These are phyloP conservation scores for Termitomyces sp. DNA, from an alignment of 1,284 basidiomycete species.

Conservation along the genomic window DNA sequence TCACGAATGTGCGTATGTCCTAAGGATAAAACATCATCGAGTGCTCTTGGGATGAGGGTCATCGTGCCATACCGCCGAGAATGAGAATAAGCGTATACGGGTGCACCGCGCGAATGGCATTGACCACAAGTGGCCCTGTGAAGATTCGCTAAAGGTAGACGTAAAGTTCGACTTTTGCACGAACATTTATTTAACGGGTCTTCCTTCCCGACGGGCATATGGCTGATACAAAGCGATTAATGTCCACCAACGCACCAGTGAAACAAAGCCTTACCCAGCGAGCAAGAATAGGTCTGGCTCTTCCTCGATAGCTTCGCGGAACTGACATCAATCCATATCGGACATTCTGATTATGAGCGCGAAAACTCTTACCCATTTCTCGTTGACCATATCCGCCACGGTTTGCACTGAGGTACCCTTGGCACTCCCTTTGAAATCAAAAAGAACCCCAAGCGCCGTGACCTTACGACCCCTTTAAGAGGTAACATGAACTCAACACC, in stretches of 20 bases:
- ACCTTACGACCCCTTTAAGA: conserved; percentile 58
- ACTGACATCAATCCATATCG: conserved; percentile 37
- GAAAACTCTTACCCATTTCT: conserved; percentile 50
- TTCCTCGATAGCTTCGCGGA: conserved; percentile 71
- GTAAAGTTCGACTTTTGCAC: neutral
- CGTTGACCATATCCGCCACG: conserved; percentile 71
- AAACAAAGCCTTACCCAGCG: conserved; percentile 44
- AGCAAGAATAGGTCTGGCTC: conserved; percentile 80
- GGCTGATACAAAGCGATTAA: conserved; percentile 31
- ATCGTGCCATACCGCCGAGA: conserved; percentile 52
- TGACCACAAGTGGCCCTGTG: conserved; percentile 63
- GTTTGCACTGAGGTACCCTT: conserved; percentile 70
- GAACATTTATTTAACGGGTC: conserved; percentile 44
- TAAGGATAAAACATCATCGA: conserved; percentile 16
- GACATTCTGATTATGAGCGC: neutral
- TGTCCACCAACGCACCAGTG: conserved; percentile 1
- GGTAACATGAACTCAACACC: neutral
- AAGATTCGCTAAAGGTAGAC: conserved; percentile 11
- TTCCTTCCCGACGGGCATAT: conserved; percentile 61
- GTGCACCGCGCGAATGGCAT: conserved; percentile 72
- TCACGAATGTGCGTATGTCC: conserved; percentile 78
- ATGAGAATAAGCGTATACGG: conserved; percentile 72
- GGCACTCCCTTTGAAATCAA: conserved; percentile 62
- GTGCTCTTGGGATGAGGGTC: neutral
- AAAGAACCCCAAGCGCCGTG: conserved; percentile 80